Evolutionary conservation across 2,329 filamentous ascomycete species (phyloP).

Genomic region (Paramyrothecium sp.): DNA sequence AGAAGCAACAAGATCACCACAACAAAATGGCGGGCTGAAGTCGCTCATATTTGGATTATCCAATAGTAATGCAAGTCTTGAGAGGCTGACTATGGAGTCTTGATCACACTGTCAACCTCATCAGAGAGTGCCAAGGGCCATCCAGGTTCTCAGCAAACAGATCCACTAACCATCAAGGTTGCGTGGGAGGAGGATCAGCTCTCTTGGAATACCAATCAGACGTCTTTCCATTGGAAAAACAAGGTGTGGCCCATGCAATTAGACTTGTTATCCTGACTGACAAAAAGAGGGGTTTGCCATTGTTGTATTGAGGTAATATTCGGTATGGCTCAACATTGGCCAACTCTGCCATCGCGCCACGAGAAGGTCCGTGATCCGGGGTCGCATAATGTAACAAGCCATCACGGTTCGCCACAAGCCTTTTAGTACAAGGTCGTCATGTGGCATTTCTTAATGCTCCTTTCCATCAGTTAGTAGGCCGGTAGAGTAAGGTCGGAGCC

Average conservation of each 20-base stretch:
- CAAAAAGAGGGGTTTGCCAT: too few relatives aligned
- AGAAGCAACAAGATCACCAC: background rate
- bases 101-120: background rate
- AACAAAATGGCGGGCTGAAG: background rate
- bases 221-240: background rate
- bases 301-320: too few relatives aligned
- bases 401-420: too few relatives aligned
- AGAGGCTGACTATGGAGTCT: background rate
- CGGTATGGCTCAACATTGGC: too few relatives aligned
- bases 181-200: background rate
- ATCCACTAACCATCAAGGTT: constrained; percentile 3
- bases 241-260: background rate
- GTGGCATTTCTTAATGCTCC: too few relatives aligned
- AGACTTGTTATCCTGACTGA: background rate
- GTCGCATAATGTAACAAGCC: too few relatives aligned
- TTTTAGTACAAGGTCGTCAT: too few relatives aligned
- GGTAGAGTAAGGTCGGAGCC: too few relatives aligned
- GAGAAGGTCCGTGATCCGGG: too few relatives aligned
- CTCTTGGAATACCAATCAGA: background rate
- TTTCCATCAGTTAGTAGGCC: too few relatives aligned
- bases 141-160: background rate
- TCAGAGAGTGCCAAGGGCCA: background rate
- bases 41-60: background rate
- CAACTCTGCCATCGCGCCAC: too few relatives aligned
- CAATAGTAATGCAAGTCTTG: background rate